Conservation (phyloP, 2,329 filamentous ascomycete genomes). For the Xylariales sp. region DNA sequence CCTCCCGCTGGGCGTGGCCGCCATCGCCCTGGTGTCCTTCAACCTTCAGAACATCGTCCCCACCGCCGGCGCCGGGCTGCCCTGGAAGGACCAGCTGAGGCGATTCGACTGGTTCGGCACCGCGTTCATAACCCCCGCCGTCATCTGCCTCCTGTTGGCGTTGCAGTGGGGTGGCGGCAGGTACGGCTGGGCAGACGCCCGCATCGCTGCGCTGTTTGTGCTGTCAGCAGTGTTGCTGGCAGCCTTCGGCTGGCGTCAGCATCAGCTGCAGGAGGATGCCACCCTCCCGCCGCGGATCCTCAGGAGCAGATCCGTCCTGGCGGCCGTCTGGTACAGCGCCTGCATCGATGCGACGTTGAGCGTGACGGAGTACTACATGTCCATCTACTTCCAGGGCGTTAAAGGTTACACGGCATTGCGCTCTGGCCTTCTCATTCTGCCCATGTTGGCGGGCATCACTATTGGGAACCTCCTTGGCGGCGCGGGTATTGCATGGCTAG, state of each 20-base stretch:
- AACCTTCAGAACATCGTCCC: slow-evolving; percentile 2
- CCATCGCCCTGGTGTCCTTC: slow-evolving; percentile 3
- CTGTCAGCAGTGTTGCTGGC: neutral
- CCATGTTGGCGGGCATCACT: slow-evolving; percentile 4
- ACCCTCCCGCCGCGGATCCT: slow-evolving; percentile 5
- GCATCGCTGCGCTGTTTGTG: neutral
- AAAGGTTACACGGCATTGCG: slow-evolving; percentile 4
- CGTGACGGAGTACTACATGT: slow-evolving; percentile 10
- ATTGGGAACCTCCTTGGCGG: slow-evolving; percentile 1
- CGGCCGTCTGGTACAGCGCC: slow-evolving; percentile 6
- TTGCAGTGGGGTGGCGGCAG: slow-evolving; percentile 4
- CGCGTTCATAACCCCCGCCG: slow-evolving; percentile 1
- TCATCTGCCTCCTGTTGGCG: slow-evolving; percentile 1
- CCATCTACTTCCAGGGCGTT: slow-evolving; percentile 9
- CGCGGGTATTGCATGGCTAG: slow-evolving; percentile 1
- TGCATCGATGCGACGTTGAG: slow-evolving; percentile 7
- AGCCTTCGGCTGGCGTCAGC: slow-evolving; percentile 6
- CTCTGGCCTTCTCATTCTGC: slow-evolving; percentile 3
- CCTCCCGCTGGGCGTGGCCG: slow-evolving; percentile 6
- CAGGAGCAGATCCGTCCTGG: slow-evolving; percentile 3
- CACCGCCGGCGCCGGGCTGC: neutral
- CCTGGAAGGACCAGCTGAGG: slow-evolving; percentile 6
- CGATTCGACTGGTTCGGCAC: slow-evolving; percentile 6
- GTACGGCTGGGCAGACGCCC: neutral
- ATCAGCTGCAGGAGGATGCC: slow-evolving; percentile 1